These are phyloP conservation scores for Aquilaria agallochum DNA, from an alignment of 441 rosid genomes.

Conservation along the genomic window DNA sequence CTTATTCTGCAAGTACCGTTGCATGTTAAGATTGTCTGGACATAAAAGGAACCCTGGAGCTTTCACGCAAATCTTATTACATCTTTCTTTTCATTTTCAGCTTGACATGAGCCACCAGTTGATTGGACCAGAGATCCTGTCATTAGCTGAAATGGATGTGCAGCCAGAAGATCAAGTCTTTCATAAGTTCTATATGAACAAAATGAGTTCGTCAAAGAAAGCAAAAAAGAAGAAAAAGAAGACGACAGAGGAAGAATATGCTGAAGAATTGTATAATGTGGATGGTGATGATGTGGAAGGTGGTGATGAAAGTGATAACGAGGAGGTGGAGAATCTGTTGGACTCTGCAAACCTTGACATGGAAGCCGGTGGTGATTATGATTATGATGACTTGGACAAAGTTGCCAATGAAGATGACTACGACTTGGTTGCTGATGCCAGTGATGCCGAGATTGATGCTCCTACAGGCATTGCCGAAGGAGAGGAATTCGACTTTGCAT, in stretches of 20 bases:
- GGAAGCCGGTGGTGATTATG: conserved; percentile 62
- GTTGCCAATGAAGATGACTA: conserved; percentile 71
- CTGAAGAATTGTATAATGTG: conserved; percentile 64
- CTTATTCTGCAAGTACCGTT: too few relatives aligned
- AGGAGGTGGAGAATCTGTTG: conserved; percentile 79
- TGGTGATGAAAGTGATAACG: conserved; percentile 84
- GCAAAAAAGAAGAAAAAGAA: conserved; percentile 89
- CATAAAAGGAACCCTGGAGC: background rate
- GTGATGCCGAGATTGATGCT: conserved; percentile 64
- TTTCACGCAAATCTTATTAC: conserved; percentile 7
- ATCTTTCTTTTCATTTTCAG: conserved; percentile 29
- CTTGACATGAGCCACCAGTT: conserved; percentile 77
- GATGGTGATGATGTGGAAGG: conserved; percentile 54
- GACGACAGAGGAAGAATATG: conserved; percentile 63
- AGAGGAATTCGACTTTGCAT: conserved; percentile 33
- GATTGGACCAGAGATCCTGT: conserved; percentile 76
- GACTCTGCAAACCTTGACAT: conserved; percentile 53
- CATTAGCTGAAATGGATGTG: conserved; percentile 80
- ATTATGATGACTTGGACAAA: conserved; percentile 74
- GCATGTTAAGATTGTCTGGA: background rate
- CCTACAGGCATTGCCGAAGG: conserved; percentile 36
- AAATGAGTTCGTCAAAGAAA: conserved; percentile 57
- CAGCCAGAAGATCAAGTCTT: conserved; percentile 90
- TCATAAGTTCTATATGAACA: conserved; percentile 84
- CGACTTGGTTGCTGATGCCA: conserved; percentile 52